These are phyloP conservation scores for Exophiala lecanii-corni DNA, from an alignment of 2,329 filamentous ascomycete species.

Conservation along the genomic window DNA sequence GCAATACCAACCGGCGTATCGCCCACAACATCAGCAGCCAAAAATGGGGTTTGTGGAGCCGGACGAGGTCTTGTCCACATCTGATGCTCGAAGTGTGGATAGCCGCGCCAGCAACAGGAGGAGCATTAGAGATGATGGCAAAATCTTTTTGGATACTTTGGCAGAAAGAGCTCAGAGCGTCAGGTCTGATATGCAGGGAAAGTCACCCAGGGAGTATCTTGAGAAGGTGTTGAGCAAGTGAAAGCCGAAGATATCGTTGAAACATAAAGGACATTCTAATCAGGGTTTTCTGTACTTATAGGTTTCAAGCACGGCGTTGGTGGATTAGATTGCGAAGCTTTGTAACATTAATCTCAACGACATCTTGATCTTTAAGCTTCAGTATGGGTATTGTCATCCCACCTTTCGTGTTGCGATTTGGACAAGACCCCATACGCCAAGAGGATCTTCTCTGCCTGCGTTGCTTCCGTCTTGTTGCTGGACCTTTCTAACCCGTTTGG, in stretches of 20 bases:
- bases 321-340: no score
- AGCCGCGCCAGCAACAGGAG: background rate
- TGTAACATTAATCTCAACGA: no score
- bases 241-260: no score
- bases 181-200: background rate
- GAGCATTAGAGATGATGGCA: background rate
- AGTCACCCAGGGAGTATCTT: slow-evolving; percentile 1
- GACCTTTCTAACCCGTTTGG: slow-evolving; percentile 39
- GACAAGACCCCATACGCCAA: slow-evolving; percentile 16
- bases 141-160: background rate
- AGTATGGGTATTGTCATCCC: no score
- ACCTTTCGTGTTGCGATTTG: background rate
- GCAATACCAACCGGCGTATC: background rate
- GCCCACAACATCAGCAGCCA: background rate
- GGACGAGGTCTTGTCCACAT: background rate
- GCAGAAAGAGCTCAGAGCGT: background rate
- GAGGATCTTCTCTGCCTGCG: slow-evolving; percentile 10
- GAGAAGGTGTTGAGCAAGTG: background rate
- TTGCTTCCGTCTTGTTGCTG: slow-evolving; percentile 3
- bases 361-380: no score
- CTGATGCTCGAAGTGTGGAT: background rate
- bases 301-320: no score
- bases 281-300: no score
- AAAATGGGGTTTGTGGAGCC: background rate
- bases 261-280: no score